Percentiles rank a stretch among this genome's conserved stretches.
These are phyloP conservation scores for Astrocystis sublimbata DNA, from an alignment of 495 filamentous ascomycete species.

Conservation along the genomic window DNA sequence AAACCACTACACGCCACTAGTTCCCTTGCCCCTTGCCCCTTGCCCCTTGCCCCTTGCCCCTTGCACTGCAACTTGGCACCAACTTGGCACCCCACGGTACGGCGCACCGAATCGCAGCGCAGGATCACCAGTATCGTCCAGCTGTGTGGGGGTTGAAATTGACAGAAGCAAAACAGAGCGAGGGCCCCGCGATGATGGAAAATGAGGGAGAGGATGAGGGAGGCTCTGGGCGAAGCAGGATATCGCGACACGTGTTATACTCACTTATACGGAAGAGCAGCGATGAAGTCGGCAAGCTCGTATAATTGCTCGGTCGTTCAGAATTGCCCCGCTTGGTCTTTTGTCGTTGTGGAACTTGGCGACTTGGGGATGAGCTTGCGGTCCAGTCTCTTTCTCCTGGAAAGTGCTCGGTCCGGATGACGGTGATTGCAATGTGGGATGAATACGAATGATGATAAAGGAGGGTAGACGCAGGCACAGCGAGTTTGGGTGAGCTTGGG, in stretches of 20 bases:
- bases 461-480: constrained; percentile 8
- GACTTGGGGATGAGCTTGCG: constrained; percentile 3
- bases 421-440: constrained; percentile 6
- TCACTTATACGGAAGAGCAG: constrained; percentile 14
- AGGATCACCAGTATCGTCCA: neutral
- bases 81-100: neutral
- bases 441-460: neutral
- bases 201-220: neutral
- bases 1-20: neutral
- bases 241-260: neutral
- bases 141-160: neutral
- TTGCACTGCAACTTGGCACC: neutral
- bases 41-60: no score
- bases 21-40: constrained; percentile 1
- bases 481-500: constrained; percentile 11
- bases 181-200: neutral
- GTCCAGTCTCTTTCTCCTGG: neutral
- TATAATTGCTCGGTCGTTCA: neutral
- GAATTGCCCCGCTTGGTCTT: neutral
- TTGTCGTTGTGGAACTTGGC: neutral
- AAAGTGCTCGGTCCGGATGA: neutral
- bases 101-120: neutral
- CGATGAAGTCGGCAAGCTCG: neutral
- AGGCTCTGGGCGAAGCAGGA: neutral
- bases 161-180: neutral